Evolutionary conservation across 106 monocot species (phyloP).

Genomic region (Dactylorhiza incarnata): DNA sequence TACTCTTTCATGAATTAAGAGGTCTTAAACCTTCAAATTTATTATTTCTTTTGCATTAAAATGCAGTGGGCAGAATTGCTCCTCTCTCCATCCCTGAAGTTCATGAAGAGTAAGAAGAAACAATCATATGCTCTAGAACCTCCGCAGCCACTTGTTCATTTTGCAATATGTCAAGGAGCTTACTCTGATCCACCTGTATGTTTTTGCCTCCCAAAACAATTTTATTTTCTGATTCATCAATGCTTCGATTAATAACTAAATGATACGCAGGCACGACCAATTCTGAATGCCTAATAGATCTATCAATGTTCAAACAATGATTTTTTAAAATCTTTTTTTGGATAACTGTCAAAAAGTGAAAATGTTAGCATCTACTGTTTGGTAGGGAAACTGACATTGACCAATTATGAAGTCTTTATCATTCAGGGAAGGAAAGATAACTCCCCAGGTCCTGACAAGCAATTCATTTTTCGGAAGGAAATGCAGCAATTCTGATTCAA

Average conservation of each 20-base stretch:
- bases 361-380: constrained; percentile 17
- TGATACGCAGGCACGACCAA: no score
- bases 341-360: not conserved
- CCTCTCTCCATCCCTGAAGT: constrained; percentile 30
- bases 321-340: not conserved
- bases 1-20: not conserved
- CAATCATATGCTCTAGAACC: constrained; percentile 54
- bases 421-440: constrained; percentile 42
- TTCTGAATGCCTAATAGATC: not conserved
- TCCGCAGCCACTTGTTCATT: constrained; percentile 67
- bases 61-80: constrained; percentile 34
- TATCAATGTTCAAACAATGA: not conserved
- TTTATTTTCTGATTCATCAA: not conserved
- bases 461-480: constrained; percentile 42
- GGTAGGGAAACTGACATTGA: constrained; percentile 36
- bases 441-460: constrained; percentile 17
- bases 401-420: constrained; percentile 44
- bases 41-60: not conserved
- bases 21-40: not conserved
- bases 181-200: constrained; percentile 73
- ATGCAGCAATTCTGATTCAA: constrained; percentile 51
- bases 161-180: constrained; percentile 70
- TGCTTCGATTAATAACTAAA: no score
- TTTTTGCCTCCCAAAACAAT: not conserved
- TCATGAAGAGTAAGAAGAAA: constrained; percentile 20